Evolutionary conservation across 2,329 filamentous ascomycete genomes (phyloP).

Genomic region (Dactylellina cionopaga): DNA sequence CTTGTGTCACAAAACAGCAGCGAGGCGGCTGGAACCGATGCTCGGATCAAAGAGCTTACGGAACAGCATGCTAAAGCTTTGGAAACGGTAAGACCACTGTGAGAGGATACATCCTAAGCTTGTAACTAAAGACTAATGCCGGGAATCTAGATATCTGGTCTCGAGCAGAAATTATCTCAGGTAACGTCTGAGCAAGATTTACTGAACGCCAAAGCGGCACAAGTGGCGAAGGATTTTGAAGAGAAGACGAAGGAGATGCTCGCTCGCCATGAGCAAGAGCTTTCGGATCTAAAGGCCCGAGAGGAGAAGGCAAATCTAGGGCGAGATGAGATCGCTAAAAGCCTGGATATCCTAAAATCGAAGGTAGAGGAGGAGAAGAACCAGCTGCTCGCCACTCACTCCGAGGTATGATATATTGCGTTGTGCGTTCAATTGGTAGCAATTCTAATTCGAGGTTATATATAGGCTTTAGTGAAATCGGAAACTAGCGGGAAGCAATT

Average conservation of each 20-base stretch:
- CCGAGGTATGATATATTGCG: slow-evolving; percentile 1
- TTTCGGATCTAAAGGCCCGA: slow-evolving; percentile 17
- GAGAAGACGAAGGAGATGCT: slow-evolving; percentile 30
- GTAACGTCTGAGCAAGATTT: slow-evolving; percentile 1
- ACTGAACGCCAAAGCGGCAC: slow-evolving; percentile 11
- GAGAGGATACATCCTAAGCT: neutral
- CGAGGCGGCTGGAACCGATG: slow-evolving; percentile 23
- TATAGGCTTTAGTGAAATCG: slow-evolving; percentile 36
- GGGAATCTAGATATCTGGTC: slow-evolving; percentile 8
- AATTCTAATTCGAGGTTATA: neutral
- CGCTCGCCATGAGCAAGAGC: slow-evolving; percentile 14
- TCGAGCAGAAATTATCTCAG: slow-evolving; percentile 28
- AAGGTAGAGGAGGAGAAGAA: slow-evolving; percentile 40
- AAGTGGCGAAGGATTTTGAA: slow-evolving; percentile 28
- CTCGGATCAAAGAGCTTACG: slow-evolving; percentile 34
- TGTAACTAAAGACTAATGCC: neutral
- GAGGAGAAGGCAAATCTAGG: slow-evolving; percentile 18
- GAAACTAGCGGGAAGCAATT: slow-evolving; percentile 37
- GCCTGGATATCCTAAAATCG: slow-evolving; percentile 24
- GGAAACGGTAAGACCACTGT: slow-evolving; percentile 19
- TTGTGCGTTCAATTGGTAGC: neutral
- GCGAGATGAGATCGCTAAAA: slow-evolving; percentile 30
- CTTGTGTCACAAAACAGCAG: slow-evolving; percentile 21
- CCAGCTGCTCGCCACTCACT: slow-evolving; percentile 29
- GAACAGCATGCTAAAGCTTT: slow-evolving; percentile 18